Percentiles rank a stretch among this genome's conserved stretches.
Evolutionary conservation across 139 green algal species (phyloP).

Genomic region (Spirogloea muscicola): DNA sequence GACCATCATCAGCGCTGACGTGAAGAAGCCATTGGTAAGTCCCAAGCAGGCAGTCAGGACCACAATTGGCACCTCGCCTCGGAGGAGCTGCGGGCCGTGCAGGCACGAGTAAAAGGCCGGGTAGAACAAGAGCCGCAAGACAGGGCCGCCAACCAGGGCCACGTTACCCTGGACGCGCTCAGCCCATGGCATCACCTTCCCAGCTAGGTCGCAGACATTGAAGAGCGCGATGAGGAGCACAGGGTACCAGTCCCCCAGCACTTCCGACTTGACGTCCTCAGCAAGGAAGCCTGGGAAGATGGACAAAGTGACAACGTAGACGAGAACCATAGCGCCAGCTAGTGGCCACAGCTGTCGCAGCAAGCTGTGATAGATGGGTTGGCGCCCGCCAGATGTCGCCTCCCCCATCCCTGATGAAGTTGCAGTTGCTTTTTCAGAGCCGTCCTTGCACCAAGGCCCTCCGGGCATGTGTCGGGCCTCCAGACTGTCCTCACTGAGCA

Average conservation of each 20-base stretch:
- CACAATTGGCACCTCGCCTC: conserved; percentile 30
- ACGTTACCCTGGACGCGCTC: not conserved
- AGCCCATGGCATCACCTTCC: conserved; percentile 40
- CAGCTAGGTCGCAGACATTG: conserved; percentile 35
- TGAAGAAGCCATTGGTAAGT: conserved; percentile 59
- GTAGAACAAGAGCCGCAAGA: conserved; percentile 55
- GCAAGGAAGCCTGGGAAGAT: conserved; percentile 89
- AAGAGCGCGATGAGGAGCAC: conserved; percentile 54
- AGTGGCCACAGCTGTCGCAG: conserved; percentile 12
- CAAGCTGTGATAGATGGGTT: no score
- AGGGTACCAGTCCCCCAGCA: conserved; percentile 79
- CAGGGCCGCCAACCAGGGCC: not conserved
- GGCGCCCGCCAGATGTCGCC: no score
- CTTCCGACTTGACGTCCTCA: conserved; percentile 67
- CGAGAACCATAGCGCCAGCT: not conserved
- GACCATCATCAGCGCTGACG: conserved; percentile 40
- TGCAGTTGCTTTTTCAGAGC: no score
- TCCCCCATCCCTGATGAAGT: no score
- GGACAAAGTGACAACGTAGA: conserved; percentile 63
- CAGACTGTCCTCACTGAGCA: no score
- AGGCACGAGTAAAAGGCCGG: conserved; percentile 50
- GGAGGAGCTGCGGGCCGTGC: not conserved
- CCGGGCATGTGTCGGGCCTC: no score
- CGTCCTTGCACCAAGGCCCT: no score
- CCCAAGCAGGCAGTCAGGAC: conserved; percentile 53